phyloP scores from a whole-genome alignment of 768 basidiomycete genomes.

The Hygrocybe punicea region DNA sequence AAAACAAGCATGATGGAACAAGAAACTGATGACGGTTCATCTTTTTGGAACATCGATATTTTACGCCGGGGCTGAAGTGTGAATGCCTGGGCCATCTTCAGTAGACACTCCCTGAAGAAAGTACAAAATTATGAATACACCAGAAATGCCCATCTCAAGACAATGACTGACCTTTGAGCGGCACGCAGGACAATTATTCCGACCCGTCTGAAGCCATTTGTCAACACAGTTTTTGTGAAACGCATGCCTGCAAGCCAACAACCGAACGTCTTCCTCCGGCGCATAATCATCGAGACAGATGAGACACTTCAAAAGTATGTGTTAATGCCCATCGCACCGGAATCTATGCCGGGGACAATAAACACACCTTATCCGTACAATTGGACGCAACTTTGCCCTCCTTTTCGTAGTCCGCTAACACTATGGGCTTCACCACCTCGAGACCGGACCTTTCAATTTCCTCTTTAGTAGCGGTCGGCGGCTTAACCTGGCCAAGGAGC shows the following conservation, averaged over 20 bases:
- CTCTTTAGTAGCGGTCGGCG: constrained; percentile 75
- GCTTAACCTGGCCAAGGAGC: constrained; percentile 75
- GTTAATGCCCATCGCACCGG: constrained; percentile 2
- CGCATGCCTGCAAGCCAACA: constrained; percentile 82
- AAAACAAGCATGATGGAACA: background rate
- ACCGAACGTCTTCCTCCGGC: constrained; percentile 69
- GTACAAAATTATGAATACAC: background rate
- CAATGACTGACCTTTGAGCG: constrained; percentile 57
- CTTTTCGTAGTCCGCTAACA: constrained; percentile 53
- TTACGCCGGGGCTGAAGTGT: background rate
- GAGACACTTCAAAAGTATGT: constrained; percentile 50
- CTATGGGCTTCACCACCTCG: constrained; percentile 61
- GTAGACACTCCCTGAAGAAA: constrained; percentile 4
- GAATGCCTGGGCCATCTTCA: background rate
- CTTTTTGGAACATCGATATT: background rate
- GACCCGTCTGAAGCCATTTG: constrained; percentile 78
- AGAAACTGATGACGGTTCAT: background rate
- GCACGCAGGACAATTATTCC: constrained; percentile 92
- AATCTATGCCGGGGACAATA: background rate
- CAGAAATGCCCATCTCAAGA: background rate
- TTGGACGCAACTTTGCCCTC: constrained; percentile 68
- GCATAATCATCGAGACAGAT: constrained; percentile 89
- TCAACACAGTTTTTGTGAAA: constrained; percentile 90
- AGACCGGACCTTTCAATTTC: constrained; percentile 86
- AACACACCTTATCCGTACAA: constrained; percentile 72